Conservation (phyloP, 352 stramenopile species). For the Hyaloperonospora brassicae region DNA sequence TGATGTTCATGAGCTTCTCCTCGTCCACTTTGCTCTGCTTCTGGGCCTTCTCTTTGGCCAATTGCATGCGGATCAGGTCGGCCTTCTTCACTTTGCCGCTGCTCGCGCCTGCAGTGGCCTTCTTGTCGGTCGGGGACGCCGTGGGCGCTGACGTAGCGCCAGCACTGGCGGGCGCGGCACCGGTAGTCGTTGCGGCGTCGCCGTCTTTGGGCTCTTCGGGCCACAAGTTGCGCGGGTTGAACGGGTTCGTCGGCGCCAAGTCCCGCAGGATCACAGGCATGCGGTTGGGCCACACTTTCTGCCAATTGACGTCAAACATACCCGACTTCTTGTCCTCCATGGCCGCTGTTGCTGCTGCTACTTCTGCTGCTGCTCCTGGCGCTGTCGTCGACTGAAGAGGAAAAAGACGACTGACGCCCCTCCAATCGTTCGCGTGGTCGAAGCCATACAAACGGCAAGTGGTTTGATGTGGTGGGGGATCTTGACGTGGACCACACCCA, state of each 20-base stretch:
- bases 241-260: conserved; percentile 74
- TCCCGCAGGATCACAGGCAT: conserved; percentile 85
- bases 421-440: too few species aligned
- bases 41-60: conserved; percentile 82
- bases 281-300: conserved; percentile 83
- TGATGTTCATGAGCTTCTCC: conserved; percentile 83
- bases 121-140: conserved; percentile 7
- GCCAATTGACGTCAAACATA: conserved; percentile 84
- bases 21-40: conserved; percentile 85
- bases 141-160: not conserved
- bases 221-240: conserved; percentile 83
- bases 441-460: too few species aligned
- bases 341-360: too few species aligned
- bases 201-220: conserved; percentile 59
- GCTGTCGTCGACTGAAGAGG: too few species aligned
- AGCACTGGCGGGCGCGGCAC: conserved; percentile 13
- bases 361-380: too few species aligned
- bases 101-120: conserved; percentile 13
- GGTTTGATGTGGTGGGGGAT: too few species aligned
- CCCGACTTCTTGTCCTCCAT: conserved; percentile 69
- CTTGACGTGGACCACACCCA: too few species aligned
- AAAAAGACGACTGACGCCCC: too few species aligned
- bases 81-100: conserved; percentile 75
- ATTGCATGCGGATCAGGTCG: conserved; percentile 78
- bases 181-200: conserved; percentile 19